A percentile compares a stretch with the other conserved stretches of the same genome.
Evolutionary conservation across 1,139 yeast genomes (phyloP).

Genomic region (Saccharomyces pastorianus): DNA sequence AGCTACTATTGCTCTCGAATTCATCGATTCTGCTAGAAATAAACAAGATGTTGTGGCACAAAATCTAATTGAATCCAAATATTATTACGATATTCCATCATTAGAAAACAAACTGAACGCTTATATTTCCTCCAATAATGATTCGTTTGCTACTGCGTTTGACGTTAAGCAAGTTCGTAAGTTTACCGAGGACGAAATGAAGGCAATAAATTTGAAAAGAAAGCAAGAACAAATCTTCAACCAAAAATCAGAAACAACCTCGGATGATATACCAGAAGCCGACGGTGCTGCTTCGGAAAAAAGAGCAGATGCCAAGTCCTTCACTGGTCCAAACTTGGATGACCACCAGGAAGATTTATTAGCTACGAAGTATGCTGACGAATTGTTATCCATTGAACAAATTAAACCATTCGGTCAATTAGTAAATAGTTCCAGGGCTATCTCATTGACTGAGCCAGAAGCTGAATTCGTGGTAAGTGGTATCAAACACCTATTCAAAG

Average conservation of each 20-base stretch:
- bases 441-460: conserved; percentile 80
- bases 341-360: conserved; percentile 33
- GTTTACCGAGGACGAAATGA: conserved; percentile 45
- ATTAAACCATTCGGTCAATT: conserved; percentile 59
- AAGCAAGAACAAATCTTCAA: conserved; percentile 36
- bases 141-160: conserved; percentile 57
- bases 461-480: conserved; percentile 88
- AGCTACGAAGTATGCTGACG: conserved; percentile 60
- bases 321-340: conserved; percentile 20
- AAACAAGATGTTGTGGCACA: conserved; percentile 33
- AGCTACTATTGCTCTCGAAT: conserved; percentile 75
- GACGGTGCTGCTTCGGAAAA: conserved; percentile 9
- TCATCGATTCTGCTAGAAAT: conserved; percentile 44
- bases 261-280: conserved; percentile 5
- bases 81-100: conserved; percentile 62
- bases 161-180: conserved; percentile 54
- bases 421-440: conserved; percentile 60
- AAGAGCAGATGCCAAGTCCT: conserved; percentile 20
- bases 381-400: conserved; percentile 60
- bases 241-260: conserved; percentile 20
- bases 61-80: conserved; percentile 55
- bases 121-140: conserved; percentile 59
- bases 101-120: conserved; percentile 70
- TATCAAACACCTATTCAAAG: conserved; percentile 70
- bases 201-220: conserved; percentile 40